phyloP scores from a whole-genome alignment of 192 early-diverging fungal genomes.

The Helicostylum pulchrum region DNA sequence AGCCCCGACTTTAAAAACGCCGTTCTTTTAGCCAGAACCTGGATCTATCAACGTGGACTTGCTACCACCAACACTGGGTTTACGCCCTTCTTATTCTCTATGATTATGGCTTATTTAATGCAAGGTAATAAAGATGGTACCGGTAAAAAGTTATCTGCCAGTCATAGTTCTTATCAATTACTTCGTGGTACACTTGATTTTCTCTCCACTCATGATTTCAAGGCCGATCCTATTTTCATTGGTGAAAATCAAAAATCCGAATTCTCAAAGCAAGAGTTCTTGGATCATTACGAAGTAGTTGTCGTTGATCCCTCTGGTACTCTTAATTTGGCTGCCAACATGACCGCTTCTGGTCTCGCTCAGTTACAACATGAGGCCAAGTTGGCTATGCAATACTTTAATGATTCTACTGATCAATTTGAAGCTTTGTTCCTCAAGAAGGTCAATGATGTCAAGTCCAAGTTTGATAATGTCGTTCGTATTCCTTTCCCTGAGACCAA shows the following conservation, averaged over 20 bases:
- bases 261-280: slow-evolving; percentile 63
- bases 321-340: slow-evolving; percentile 78
- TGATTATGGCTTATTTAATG: slow-evolving; percentile 88
- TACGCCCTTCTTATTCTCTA: slow-evolving; percentile 76
- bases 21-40: slow-evolving; percentile 76
- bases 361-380: slow-evolving; percentile 75
- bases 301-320: slow-evolving; percentile 82
- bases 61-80: slow-evolving; percentile 49
- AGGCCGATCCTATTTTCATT: slow-evolving; percentile 63
- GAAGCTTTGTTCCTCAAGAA: slow-evolving; percentile 75
- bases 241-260: slow-evolving; percentile 57
- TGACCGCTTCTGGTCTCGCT: slow-evolving; percentile 60
- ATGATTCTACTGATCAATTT: slow-evolving; percentile 69
- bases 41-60: slow-evolving; percentile 77
- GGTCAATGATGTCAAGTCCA: slow-evolving; percentile 57
- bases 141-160: slow-evolving; percentile 59
- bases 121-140: slow-evolving; percentile 52
- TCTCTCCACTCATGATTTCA: slow-evolving; percentile 70
- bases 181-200: slow-evolving; percentile 84
- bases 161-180: slow-evolving; percentile 84
- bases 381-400: slow-evolving; percentile 60
- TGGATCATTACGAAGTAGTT: slow-evolving; percentile 66
- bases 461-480: slow-evolving; percentile 70
- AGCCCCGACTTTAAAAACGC: slow-evolving; percentile 81
- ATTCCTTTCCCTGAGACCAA: slow-evolving; percentile 6